Conservation (phyloP, 805 yeast genomes). For the baker's yeast (Saccharomyces cerevisiae) region DNA sequence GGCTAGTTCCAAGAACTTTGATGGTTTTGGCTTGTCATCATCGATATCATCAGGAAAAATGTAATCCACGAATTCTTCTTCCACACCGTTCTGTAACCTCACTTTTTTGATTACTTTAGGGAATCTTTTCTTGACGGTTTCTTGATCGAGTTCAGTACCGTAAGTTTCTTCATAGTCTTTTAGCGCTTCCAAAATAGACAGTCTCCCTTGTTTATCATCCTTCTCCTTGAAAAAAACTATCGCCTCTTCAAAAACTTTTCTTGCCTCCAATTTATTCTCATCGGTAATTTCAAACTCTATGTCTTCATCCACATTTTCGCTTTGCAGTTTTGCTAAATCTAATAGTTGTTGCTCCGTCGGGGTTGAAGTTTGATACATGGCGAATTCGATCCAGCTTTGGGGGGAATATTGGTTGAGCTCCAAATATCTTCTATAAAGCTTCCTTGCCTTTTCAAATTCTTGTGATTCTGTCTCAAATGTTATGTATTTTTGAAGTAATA, state of each 20-base stretch:
- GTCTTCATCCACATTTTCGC: slow-evolving; percentile 37
- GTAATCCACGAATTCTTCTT: slow-evolving; percentile 51
- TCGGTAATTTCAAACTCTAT: slow-evolving; percentile 43
- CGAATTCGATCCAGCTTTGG: slow-evolving; percentile 54
- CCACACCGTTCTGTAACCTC: slow-evolving; percentile 34
- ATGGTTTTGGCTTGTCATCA: slow-evolving; percentile 13
- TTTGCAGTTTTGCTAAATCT: slow-evolving; percentile 11
- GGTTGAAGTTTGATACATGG: slow-evolving; percentile 60
- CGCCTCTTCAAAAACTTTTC: slow-evolving; percentile 52
- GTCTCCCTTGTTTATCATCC: slow-evolving; percentile 37
- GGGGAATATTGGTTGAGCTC: slow-evolving; percentile 28
- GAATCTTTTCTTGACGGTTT: slow-evolving; percentile 36
- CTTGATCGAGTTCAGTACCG: slow-evolving; percentile 40
- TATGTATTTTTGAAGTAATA: slow-evolving; percentile 38
- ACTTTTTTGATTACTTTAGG: slow-evolving; percentile 43
- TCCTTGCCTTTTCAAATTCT: slow-evolving; percentile 49
- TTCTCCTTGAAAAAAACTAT: slow-evolving; percentile 35
- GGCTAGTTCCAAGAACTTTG: slow-evolving; percentile 40
- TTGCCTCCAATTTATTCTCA: slow-evolving; percentile 41
- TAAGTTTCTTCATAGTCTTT: slow-evolving; percentile 54
- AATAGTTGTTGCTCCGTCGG: slow-evolving; percentile 40
- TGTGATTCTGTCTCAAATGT: slow-evolving; percentile 54
- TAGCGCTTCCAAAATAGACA: slow-evolving; percentile 51
- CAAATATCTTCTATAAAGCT: slow-evolving; percentile 37
- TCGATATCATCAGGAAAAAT: slow-evolving; percentile 56